These are phyloP conservation scores for Candida takata DNA, from an alignment of 805 yeast species.

Conservation along the genomic window DNA sequence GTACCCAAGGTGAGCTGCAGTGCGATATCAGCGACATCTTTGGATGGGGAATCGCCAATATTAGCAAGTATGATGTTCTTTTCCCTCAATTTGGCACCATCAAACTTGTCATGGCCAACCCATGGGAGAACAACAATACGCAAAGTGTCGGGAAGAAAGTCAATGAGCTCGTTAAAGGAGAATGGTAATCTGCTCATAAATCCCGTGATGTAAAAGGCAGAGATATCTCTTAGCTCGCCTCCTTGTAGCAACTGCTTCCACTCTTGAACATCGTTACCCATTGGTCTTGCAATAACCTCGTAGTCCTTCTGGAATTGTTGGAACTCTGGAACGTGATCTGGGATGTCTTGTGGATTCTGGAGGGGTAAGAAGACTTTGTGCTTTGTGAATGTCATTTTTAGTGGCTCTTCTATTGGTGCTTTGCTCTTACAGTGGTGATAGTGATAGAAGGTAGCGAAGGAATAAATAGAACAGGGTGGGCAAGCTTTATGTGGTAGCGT, in stretches of 20 bases:
- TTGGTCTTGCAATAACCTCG: constrained; percentile 31
- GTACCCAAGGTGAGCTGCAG: constrained; percentile 49
- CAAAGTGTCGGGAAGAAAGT: constrained; percentile 38
- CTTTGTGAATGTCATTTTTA: constrained; percentile 7
- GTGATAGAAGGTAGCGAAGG: too few relatives aligned
- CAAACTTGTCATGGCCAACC: constrained; percentile 53
- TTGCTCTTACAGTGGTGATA: too few relatives aligned
- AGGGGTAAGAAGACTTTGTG: constrained; percentile 29
- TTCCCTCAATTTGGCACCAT: constrained; percentile 35
- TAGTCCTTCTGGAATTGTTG: constrained; percentile 34
- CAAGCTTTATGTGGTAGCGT: too few relatives aligned
- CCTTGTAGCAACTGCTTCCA: constrained; percentile 33
- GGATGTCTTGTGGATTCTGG: constrained; percentile 35
- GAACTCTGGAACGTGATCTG: constrained; percentile 41
- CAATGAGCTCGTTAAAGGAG: constrained; percentile 38
- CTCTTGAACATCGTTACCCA: constrained; percentile 31
- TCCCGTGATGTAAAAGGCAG: constrained; percentile 52
- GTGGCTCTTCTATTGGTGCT: too few relatives aligned
- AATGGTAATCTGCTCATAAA: constrained; percentile 37
- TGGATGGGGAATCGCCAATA: constrained; percentile 52
- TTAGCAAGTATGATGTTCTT: constrained; percentile 52
- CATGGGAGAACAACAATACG: constrained; percentile 49
- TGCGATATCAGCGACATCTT: constrained; percentile 70
- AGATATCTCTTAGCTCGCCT: constrained; percentile 33
- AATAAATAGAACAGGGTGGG: too few relatives aligned